Percentiles rank a stretch among this genome's conserved stretches.
Evolutionary conservation across 768 basidiomycete genomes (phyloP).

Genomic region (Thelephora aurantiotincta): DNA sequence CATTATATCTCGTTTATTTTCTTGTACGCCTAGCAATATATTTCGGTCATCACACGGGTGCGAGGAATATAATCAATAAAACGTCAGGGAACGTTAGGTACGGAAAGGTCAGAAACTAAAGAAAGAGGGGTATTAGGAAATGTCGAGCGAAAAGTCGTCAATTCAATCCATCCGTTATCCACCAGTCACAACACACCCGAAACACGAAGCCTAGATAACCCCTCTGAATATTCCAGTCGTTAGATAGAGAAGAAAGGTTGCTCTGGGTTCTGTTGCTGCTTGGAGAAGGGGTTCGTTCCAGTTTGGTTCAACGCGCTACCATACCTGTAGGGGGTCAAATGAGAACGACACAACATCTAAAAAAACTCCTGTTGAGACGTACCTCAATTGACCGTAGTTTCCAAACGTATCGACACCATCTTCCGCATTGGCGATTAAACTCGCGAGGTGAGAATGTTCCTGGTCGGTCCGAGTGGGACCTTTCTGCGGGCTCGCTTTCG

Average conservation of each 20-base stretch:
- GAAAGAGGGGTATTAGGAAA: too few species aligned
- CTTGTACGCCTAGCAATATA: too few species aligned
- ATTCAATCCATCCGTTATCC: too few species aligned
- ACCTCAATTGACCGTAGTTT: constrained; percentile 69
- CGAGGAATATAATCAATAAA: too few species aligned
- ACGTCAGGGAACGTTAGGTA: too few species aligned
- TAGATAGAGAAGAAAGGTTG: constrained; percentile 22
- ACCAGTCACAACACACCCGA: too few species aligned
- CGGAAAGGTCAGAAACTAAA: too few species aligned
- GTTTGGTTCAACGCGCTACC: constrained; percentile 17
- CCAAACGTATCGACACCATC: constrained; percentile 96
- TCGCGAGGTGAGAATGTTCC: constrained; percentile 61
- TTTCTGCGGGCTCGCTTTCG: constrained; percentile 9
- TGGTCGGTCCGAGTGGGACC: constrained; percentile 42
- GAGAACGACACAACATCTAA: constrained; percentile 2
- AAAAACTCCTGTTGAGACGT: constrained; percentile 13
- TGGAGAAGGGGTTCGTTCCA: constrained; percentile 55
- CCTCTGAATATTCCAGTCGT: background rate
- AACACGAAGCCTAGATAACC: too few species aligned
- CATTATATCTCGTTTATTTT: background rate
- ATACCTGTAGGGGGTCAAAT: constrained; percentile 24
- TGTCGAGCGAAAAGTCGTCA: too few species aligned
- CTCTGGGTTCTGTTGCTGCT: constrained; percentile 26
- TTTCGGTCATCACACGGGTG: too few species aligned
- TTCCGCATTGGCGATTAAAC: constrained; percentile 64